Percentiles rank a stretch among this genome's conserved stretches.
phyloP scores from a whole-genome alignment of 2,329 filamentous ascomycete genomes.

The Pseudocercospora crystallina region DNA sequence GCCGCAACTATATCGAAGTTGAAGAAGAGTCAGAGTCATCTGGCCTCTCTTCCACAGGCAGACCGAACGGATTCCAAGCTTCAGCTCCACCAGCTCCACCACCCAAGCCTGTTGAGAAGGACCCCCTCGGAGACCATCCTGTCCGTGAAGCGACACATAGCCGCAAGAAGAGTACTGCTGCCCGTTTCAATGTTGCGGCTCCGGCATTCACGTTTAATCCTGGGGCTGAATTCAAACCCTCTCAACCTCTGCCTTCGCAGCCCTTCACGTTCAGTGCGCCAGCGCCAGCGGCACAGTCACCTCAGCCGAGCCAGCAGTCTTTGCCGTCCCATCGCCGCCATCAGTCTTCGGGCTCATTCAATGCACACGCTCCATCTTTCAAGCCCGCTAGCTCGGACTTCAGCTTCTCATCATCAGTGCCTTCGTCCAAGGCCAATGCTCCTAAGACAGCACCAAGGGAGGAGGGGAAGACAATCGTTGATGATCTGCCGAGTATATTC shows the following conservation, averaged over 20 bases:
- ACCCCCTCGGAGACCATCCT: constrained; percentile 22
- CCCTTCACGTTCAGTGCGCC: constrained; percentile 26
- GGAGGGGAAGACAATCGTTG: constrained; percentile 39
- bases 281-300: constrained; percentile 3
- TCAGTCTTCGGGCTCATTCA: constrained; percentile 52
- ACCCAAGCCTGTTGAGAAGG: constrained; percentile 22
- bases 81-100: not conserved
- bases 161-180: constrained; percentile 39
- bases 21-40: constrained; percentile 24
- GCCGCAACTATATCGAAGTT: constrained; percentile 24
- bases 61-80: not conserved
- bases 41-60: not conserved
- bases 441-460: not conserved
- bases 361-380: constrained; percentile 53
- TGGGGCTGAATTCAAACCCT: constrained; percentile 47
- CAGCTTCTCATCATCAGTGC: constrained; percentile 35
- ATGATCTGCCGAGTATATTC: constrained; percentile 35
- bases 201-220: constrained; percentile 83
- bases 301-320: too few species aligned
- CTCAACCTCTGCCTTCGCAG: constrained; percentile 17
- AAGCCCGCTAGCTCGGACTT: constrained; percentile 38
- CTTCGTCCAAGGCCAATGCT: constrained; percentile 30
- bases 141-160: constrained; percentile 73
- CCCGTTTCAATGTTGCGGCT: constrained; percentile 83
- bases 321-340: constrained; percentile 22